These are phyloP conservation scores for Phytophthora agathidicida DNA, from an alignment of 352 stramenopile genomes.

Conservation along the genomic window DNA sequence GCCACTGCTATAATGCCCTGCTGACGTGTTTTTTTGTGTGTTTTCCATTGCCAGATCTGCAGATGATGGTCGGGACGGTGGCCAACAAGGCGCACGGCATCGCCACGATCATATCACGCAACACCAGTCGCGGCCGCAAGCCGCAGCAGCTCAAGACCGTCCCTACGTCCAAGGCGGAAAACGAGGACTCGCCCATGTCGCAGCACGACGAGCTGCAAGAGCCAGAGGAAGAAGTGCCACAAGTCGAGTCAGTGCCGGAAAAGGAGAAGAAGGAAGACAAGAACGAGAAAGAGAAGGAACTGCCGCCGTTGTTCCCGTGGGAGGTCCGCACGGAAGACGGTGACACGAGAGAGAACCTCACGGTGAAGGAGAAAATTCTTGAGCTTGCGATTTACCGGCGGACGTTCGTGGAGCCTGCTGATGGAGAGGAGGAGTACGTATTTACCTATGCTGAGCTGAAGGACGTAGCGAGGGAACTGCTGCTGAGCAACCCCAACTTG, in stretches of 20 bases:
- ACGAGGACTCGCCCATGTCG: slow-evolving; percentile 36
- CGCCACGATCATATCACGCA: slow-evolving; percentile 30
- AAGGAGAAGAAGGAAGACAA: slow-evolving; percentile 13
- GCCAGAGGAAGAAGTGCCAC: slow-evolving; percentile 24
- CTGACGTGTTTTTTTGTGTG: slow-evolving; percentile 27
- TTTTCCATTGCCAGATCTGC: slow-evolving; percentile 30
- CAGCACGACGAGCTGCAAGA: slow-evolving; percentile 24
- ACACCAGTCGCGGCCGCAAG: slow-evolving; percentile 20
- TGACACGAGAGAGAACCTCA: slow-evolving; percentile 38
- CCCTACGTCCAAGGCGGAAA: slow-evolving; percentile 30
- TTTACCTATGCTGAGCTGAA: slow-evolving; percentile 64
- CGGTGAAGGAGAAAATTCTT: slow-evolving; percentile 58
- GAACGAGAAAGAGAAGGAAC: slow-evolving; percentile 14
- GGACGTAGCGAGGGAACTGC: slow-evolving; percentile 48
- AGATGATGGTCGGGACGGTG: slow-evolving; percentile 39
- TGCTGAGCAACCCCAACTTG: slow-evolving; percentile 63
- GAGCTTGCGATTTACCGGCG: slow-evolving; percentile 66
- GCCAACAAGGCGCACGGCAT: slow-evolving; percentile 38
- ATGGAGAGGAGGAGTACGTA: slow-evolving; percentile 68
- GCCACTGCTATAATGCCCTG: slow-evolving; percentile 1
- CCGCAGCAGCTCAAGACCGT: slow-evolving; percentile 26
- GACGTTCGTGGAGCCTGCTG: slow-evolving; percentile 65
- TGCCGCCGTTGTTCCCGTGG: slow-evolving; percentile 49
- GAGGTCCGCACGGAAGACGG: slow-evolving; percentile 46
- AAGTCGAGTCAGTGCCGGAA: slow-evolving; percentile 10